Conservation (phyloP, 805 yeast genomes). For the Wickerhamiella spandovensis region DNA sequence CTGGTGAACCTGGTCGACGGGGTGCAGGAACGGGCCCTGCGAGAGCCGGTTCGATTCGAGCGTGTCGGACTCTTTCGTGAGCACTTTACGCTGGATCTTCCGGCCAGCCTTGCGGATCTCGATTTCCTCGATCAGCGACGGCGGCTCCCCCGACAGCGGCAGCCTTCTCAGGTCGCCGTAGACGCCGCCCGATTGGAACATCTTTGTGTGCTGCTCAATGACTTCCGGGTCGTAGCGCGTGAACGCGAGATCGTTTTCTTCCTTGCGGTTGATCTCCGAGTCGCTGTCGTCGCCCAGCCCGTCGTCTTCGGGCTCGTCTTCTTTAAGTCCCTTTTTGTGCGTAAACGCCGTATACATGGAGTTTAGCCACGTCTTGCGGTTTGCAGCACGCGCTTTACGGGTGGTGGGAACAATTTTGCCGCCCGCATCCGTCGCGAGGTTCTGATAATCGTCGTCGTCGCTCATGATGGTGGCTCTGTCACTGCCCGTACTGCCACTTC, state of each 20-base stretch:
- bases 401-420: not conserved
- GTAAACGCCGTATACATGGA: slow-evolving; percentile 2
- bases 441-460: slow-evolving; percentile 19
- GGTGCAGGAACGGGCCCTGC: slow-evolving; percentile 14
- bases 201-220: slow-evolving; percentile 16
- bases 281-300: slow-evolving; percentile 6
- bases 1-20: slow-evolving; percentile 18
- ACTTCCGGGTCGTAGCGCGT: slow-evolving; percentile 19
- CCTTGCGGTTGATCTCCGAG: slow-evolving; percentile 2
- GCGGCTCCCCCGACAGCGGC: slow-evolving; percentile 15
- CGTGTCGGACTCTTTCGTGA: slow-evolving; percentile 17
- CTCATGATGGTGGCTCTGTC: slow-evolving; percentile 22
- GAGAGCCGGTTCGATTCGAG: slow-evolving; percentile 6
- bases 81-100: slow-evolving; percentile 16
- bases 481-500: slow-evolving; percentile 6
- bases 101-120: slow-evolving; percentile 26
- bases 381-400: not conserved
- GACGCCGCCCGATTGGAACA: slow-evolving; percentile 18
- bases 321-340: slow-evolving; percentile 7
- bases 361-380: not conserved
- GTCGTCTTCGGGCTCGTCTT: slow-evolving; percentile 11
- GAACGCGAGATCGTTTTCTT: slow-evolving; percentile 18
- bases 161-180: slow-evolving; percentile 6
- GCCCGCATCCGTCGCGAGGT: not conserved
- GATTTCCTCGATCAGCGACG: slow-evolving; percentile 27